Evolutionary conservation across 352 stramenopile species (phyloP), one percentile per base, ranked within the genome.

Genomic region (Phytophthora sp.): DNA sequence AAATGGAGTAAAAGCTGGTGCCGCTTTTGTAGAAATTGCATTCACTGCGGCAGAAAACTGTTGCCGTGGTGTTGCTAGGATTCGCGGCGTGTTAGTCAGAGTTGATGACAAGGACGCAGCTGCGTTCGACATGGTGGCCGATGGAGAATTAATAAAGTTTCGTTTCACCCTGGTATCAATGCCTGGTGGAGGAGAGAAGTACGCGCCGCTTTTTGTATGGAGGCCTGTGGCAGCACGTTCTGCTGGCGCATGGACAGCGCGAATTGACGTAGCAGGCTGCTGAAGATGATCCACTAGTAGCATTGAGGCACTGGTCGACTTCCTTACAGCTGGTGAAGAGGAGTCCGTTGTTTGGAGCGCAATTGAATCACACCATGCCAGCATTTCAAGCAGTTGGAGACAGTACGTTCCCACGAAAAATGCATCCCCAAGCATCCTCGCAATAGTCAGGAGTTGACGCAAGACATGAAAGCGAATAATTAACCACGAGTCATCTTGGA

Each of bases 1-100:
- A 43, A 91, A 89, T 3, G 77, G 76, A 8, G 69, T 71, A 55
- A 91, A 91, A n/a, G 81, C 64, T 13, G 84, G 84, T 0, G 84
- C 80, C 1, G 82, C 79, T 52, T 91, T 94, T 0, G 83, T 89
- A 15, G 84, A 92, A 13, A 92, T 87, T 6, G 81, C 82, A 54
- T 72, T 93, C 42, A 94, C 79, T 5, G 86, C 87, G 3, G 87
- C 85, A 0, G 85, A 91, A 35, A 93, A 77, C 50, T 92, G 84
- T 55, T 92, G 87, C 0, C 84, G 74, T 20, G 85, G 87, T 10
- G 84, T 89, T 4, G 84, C 59, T 20, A 95, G 44, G 17, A 94
- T 68, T 27, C 83, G 83, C 5, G 84, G 84, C 1, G 83, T 94
- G 48, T 79, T 92, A 2, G 82, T 77, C 42, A 94, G 81, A 18